phyloP scores from a whole-genome alignment of 441 rosid species.

The Populus hybrid region DNA sequence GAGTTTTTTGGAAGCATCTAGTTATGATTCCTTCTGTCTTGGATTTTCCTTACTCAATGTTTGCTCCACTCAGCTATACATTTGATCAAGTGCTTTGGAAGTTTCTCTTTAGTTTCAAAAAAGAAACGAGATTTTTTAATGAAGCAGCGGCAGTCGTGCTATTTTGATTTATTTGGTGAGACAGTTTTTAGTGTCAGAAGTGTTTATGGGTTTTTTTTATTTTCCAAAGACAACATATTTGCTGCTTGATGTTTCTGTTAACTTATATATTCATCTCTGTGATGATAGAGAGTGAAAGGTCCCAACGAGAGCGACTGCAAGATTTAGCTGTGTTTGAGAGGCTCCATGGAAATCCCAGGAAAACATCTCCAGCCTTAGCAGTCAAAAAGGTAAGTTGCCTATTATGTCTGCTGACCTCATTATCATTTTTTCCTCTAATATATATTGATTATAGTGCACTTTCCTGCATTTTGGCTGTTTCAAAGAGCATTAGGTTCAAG shows the following conservation, averaged over 20 bases:
- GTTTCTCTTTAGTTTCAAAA: not conserved
- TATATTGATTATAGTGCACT: not conserved
- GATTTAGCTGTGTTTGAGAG: constrained; percentile 83
- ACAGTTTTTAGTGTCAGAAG: not conserved
- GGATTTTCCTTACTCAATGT: not conserved
- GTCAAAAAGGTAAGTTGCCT: constrained; percentile 65
- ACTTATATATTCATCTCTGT: constrained; percentile 9
- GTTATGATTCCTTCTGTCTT: not conserved
- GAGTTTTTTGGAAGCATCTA: not conserved
- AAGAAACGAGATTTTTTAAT: not conserved
- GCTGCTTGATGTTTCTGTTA: not conserved
- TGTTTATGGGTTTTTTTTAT: not conserved
- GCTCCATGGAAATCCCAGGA: constrained; percentile 69
- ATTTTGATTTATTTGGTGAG: not conserved
- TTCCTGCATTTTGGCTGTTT: not conserved
- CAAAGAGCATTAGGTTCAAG: not conserved
- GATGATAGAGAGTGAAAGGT: constrained; percentile 60
- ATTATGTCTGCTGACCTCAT: not conserved
- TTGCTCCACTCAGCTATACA: not conserved
- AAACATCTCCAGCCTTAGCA: constrained; percentile 66
- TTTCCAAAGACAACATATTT: not conserved
- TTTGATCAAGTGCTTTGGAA: not conserved
- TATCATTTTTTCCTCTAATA: not conserved
- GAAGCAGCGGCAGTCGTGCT: not conserved
- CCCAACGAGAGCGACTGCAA: constrained; percentile 64